phyloP scores from a whole-genome alignment of 306 rosid species.

The Vigna radiata region DNA sequence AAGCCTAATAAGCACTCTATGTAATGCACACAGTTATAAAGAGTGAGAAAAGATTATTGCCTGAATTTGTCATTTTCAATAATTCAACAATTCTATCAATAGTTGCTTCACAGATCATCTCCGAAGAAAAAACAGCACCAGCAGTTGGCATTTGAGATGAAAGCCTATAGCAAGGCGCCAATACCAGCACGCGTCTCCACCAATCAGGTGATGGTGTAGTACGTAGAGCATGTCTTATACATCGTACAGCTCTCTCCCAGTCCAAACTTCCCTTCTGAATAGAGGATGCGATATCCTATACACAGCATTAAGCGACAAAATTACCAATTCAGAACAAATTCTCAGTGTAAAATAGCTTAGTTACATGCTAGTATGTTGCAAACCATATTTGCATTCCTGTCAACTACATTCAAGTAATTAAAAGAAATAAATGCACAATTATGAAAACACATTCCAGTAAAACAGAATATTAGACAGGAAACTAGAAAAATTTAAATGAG shows the following conservation, averaged over 20 bases:
- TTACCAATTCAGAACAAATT: conserved; percentile 36
- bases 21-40: neutral
- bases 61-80: conserved; percentile 88
- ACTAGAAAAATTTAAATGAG: conserved; percentile 28
- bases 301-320: conserved; percentile 41
- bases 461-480: conserved; percentile 26
- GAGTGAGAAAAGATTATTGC: conserved; percentile 53
- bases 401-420: conserved; percentile 14
- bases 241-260: conserved; percentile 98
- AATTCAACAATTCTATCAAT: conserved; percentile 93
- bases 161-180: conserved; percentile 82
- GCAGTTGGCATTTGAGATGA: conserved; percentile 75
- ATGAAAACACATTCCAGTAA: conserved; percentile 23
- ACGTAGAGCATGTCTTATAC: conserved; percentile 92
- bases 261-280: conserved; percentile 94
- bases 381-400: conserved; percentile 27
- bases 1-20: conserved; percentile 17
- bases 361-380: conserved; percentile 13
- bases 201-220: conserved; percentile 98
- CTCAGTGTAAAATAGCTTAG: conserved; percentile 25
- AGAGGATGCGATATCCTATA: conserved; percentile 83
- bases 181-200: conserved; percentile 98
- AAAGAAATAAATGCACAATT: neutral
- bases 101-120: conserved; percentile 92
- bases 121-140: conserved; percentile 97